These are phyloP conservation scores for Heritiera littoralis DNA, from an alignment of 345 rosid species.

Conservation along the genomic window DNA sequence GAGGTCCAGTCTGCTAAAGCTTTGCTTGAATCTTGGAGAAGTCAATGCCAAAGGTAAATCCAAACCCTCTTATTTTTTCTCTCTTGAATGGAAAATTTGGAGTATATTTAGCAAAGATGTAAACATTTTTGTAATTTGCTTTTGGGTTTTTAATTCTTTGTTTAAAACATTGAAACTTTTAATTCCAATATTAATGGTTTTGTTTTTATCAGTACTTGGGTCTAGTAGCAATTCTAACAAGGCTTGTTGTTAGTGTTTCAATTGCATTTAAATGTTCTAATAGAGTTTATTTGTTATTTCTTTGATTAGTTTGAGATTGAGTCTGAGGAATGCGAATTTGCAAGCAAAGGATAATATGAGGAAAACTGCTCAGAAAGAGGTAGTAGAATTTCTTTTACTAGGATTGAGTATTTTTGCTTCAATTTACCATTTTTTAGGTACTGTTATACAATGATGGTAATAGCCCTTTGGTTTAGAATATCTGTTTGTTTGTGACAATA, in stretches of 20 bases:
- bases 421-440: neutral
- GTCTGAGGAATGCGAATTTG: constrained; percentile 84
- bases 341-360: constrained; percentile 86
- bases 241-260: neutral
- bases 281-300: constrained; percentile 7
- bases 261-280: neutral
- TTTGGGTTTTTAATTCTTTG: neutral
- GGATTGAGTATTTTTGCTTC: neutral
- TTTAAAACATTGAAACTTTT: neutral
- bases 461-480: neutral
- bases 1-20: constrained; percentile 57
- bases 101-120: neutral
- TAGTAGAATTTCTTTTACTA: constrained; percentile 18
- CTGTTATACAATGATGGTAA: neutral
- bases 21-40: constrained; percentile 73
- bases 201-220: neutral
- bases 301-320: constrained; percentile 57
- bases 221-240: neutral
- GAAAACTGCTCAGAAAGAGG: constrained; percentile 88
- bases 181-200: neutral
- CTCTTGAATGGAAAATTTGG: neutral
- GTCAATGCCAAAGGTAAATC: constrained; percentile 51
- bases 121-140: neutral
- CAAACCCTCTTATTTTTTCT: neutral
- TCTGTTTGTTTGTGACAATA: neutral